phyloP scores from a whole-genome alignment of 805 yeast species.

The Hanseniaspora lachancei region DNA sequence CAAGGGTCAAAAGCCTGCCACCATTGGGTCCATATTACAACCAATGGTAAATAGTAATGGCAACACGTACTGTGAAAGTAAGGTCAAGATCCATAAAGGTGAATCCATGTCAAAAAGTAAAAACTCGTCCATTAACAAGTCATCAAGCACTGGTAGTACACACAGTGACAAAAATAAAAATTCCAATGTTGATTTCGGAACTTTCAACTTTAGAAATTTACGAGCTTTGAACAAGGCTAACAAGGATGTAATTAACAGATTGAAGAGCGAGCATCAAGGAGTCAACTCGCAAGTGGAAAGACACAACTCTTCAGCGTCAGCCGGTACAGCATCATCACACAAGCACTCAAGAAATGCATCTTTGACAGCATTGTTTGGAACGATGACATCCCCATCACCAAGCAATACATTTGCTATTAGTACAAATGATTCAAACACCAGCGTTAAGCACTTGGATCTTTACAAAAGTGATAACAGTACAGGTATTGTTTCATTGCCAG shows the following conservation, averaged over 20 bases:
- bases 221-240: constrained; percentile 87
- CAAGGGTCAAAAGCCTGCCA: not conserved
- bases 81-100: too few species aligned
- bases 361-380: constrained; percentile 4
- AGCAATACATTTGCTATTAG: not conserved
- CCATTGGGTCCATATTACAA: constrained; percentile 5
- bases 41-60: not conserved
- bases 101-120: not conserved
- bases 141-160: constrained; percentile 39
- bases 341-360: not conserved
- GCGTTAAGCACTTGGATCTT: not conserved
- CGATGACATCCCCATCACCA: not conserved
- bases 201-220: constrained; percentile 78
- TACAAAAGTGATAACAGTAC: not conserved
- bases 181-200: constrained; percentile 60
- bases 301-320: constrained; percentile 27
- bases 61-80: not conserved
- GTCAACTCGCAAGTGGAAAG: constrained; percentile 16
- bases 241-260: constrained; percentile 76
- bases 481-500: not conserved
- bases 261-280: constrained; percentile 62
- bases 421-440: not conserved
- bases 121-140: not conserved
- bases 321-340: constrained; percentile 26
- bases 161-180: constrained; percentile 38